A percentile compares a stretch with the other conserved stretches of the same genome.
Conservation (phyloP, 805 yeast species). For the Pichia paraexigua region DNA sequence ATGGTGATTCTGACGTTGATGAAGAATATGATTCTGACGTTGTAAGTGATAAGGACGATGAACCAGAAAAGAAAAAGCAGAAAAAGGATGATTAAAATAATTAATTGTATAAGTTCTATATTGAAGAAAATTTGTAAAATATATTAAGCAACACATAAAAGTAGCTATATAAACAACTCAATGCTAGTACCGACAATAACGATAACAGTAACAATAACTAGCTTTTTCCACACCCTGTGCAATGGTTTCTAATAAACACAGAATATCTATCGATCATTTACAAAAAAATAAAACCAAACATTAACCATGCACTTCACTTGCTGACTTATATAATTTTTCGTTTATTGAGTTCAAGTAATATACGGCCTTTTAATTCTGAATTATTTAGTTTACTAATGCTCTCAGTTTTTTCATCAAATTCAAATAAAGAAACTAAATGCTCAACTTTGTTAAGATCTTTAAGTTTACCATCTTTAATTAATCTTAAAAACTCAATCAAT, state of each 20-base stretch:
- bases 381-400: slow-evolving; percentile 7
- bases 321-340: slow-evolving; percentile 1
- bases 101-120: background rate
- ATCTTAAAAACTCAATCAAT: background rate
- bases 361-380: background rate
- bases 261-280: no score
- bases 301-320: no score
- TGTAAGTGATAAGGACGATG: slow-evolving; percentile 21
- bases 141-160: background rate
- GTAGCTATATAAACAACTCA: no score
- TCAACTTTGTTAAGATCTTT: slow-evolving; percentile 8
- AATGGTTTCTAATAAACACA: no score
- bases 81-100: slow-evolving; percentile 6
- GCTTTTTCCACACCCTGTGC: no score
- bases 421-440: slow-evolving; percentile 8
- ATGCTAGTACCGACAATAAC: no score
- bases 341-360: slow-evolving; percentile 5
- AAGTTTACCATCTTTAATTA: background rate
- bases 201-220: no score
- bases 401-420: background rate
- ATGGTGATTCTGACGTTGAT: slow-evolving; percentile 48
- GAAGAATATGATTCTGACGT: slow-evolving; percentile 63
- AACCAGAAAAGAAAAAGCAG: slow-evolving; percentile 14
- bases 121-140: background rate
- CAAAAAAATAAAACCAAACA: no score